A percentile compares a stretch with the other conserved stretches of the same genome.
Conservation (phyloP, 768 basidiomycete species). For the Suillus subalutaceus region DNA sequence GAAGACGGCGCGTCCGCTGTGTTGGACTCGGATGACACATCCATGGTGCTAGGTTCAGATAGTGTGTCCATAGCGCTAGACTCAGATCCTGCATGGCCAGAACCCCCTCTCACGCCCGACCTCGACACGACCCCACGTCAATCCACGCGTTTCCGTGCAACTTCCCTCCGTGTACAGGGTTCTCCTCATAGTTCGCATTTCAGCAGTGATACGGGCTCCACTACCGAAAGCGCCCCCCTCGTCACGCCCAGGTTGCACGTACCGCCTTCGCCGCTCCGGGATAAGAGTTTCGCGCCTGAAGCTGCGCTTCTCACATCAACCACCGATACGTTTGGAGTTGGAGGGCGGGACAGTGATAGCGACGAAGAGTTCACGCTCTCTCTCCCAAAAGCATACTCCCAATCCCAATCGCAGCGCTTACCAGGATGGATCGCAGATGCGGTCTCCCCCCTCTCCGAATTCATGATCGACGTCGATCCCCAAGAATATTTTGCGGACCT, state of each 20-base stretch:
- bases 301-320: constrained; percentile 31
- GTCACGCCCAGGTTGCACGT: constrained; percentile 28
- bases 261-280: constrained; percentile 20
- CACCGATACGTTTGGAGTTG: constrained; percentile 46
- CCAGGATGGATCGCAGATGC: constrained; percentile 65
- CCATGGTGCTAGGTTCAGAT: neutral
- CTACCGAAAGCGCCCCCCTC: constrained; percentile 23
- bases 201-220: constrained; percentile 41
- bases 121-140: constrained; percentile 28
- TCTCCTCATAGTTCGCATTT: constrained; percentile 56
- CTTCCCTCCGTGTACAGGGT: constrained; percentile 33
- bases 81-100: constrained; percentile 18
- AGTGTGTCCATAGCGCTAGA: neutral
- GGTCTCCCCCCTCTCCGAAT: constrained; percentile 58
- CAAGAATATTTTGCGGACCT: constrained; percentile 65
- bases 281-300: constrained; percentile 26
- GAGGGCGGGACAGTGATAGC: constrained; percentile 23
- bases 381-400: constrained; percentile 31
- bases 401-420: constrained; percentile 51
- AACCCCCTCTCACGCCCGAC: constrained; percentile 29
- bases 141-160: constrained; percentile 29
- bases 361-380: constrained; percentile 22
- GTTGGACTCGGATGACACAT: neutral
- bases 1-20: neutral
- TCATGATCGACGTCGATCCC: constrained; percentile 70